Percentiles rank a stretch among this genome's conserved stretches.
phyloP scores from a whole-genome alignment of 371 early-diverging fungal species.

The Haplosporangium sp. region DNA sequence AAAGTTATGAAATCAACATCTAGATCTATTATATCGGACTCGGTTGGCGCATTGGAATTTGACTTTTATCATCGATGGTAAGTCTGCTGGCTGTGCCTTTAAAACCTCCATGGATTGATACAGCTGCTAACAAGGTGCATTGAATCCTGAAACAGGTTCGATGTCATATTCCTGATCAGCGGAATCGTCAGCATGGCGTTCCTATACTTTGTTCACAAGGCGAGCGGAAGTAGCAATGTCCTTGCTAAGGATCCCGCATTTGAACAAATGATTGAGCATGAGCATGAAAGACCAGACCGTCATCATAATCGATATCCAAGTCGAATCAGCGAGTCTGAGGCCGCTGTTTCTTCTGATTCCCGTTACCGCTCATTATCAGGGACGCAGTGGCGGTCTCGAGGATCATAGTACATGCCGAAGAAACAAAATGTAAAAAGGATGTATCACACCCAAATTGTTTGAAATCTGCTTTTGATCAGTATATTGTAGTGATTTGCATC shows the following conservation, averaged over 20 bases:
- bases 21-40: conserved; percentile 82
- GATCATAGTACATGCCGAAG: conserved; percentile 11
- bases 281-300: background rate
- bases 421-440: background rate
- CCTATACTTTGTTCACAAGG: conserved; percentile 77
- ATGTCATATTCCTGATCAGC: conserved; percentile 88
- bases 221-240: conserved; percentile 61
- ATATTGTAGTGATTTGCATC: no score
- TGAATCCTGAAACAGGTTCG: conserved; percentile 64
- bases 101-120: background rate
- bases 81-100: background rate
- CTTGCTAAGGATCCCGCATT: conserved; percentile 48
- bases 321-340: conserved; percentile 4
- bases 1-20: background rate
- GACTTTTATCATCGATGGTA: conserved; percentile 90
- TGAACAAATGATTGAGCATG: conserved; percentile 46
- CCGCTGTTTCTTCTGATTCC: conserved; percentile 15
- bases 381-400: conserved; percentile 43
- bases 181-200: conserved; percentile 73
- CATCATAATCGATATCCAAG: conserved; percentile 6
- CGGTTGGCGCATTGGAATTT: conserved; percentile 82
- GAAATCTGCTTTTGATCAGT: no score
- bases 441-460: background rate
- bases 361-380: conserved; percentile 21
- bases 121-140: background rate